phyloP scores from a whole-genome alignment of 1,139 yeast species.

The Keqinozyma sinolaborantium region DNA sequence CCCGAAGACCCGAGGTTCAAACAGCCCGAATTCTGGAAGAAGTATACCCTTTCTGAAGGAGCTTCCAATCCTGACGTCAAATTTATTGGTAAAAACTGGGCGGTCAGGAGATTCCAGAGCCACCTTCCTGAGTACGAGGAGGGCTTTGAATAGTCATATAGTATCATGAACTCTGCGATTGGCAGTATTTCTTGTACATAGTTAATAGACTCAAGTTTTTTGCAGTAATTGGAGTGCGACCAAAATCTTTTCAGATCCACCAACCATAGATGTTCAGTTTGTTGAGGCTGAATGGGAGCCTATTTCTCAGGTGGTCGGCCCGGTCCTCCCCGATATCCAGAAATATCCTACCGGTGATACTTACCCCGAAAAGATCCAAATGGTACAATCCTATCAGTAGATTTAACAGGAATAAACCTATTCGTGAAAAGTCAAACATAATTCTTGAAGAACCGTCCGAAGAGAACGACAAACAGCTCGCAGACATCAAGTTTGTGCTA shows the following conservation, averaged over 20 bases:
- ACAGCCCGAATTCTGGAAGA: slow-evolving; percentile 70
- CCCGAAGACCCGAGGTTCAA: slow-evolving; percentile 60
- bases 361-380: slow-evolving; percentile 1
- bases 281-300: no score
- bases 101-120: slow-evolving; percentile 62
- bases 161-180: no score
- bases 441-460: slow-evolving; percentile 5
- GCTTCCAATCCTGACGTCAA: slow-evolving; percentile 61
- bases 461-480: slow-evolving; percentile 1
- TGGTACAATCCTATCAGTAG: slow-evolving; percentile 21
- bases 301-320: no score
- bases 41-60: slow-evolving; percentile 63
- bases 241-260: no score
- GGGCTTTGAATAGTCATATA: slow-evolving; percentile 1
- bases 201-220: no score
- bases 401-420: slow-evolving; percentile 7
- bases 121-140: slow-evolving; percentile 44
- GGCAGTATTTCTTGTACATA: no score
- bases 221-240: no score
- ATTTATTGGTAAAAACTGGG: slow-evolving; percentile 79
- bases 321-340: no score
- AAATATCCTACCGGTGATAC: no score
- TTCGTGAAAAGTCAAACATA: background rate
- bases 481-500: slow-evolving; percentile 20
- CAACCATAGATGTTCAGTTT: no score